Evolutionary conservation across 148 eudicot genomes (phyloP).

Genomic region (Agrostemma githago): DNA sequence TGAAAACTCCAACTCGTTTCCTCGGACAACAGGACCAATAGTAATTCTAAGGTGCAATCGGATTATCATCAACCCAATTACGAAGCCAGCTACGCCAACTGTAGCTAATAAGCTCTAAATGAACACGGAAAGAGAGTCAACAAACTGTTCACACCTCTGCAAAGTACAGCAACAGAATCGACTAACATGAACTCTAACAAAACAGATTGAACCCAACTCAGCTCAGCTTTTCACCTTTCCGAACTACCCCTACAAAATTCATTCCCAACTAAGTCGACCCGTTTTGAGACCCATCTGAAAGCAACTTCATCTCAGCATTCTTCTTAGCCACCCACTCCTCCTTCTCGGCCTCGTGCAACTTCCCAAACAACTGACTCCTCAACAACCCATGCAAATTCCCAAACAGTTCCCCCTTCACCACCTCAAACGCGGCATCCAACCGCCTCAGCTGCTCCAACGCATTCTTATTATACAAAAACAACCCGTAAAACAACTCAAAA

Average conservation of each 20-base stretch:
- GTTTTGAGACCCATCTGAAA: slow-evolving; percentile 22
- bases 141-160: no score
- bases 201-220: not conserved
- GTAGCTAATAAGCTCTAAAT: no score
- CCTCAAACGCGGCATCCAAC: slow-evolving; percentile 74
- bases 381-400: slow-evolving; percentile 68
- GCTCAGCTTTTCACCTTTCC: not conserved
- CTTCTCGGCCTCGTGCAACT: slow-evolving; percentile 30
- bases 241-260: slow-evolving; percentile 11
- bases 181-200: not conserved
- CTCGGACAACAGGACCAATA: no score
- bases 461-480: slow-evolving; percentile 82
- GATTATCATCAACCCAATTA: no score
- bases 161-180: not conserved
- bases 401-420: slow-evolving; percentile 72
- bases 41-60: no score
- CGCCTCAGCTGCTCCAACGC: slow-evolving; percentile 74
- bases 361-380: slow-evolving; percentile 65
- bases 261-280: slow-evolving; percentile 17
- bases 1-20: not conserved
- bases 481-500: slow-evolving; percentile 81
- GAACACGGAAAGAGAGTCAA: no score
- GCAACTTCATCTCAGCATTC: slow-evolving; percentile 25
- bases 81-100: no score
- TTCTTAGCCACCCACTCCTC: slow-evolving; percentile 19